Conservation (phyloP, 2,329 filamentous ascomycete species). For the Fusarium sp. region DNA sequence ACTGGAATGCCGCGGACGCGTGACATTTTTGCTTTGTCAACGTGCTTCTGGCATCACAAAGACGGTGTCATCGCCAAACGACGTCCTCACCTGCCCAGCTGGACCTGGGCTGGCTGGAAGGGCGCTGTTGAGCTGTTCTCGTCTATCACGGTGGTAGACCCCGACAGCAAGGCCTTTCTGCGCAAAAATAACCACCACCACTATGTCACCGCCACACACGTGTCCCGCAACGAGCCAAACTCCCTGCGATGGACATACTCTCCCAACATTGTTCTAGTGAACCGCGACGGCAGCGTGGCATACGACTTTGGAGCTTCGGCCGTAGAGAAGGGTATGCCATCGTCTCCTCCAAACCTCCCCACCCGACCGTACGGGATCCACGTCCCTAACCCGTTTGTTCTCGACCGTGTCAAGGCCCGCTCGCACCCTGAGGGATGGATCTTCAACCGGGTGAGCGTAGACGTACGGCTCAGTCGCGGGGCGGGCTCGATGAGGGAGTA, state of each 20-base stretch:
- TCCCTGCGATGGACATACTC: conserved; percentile 49
- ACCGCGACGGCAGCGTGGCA: conserved; percentile 43
- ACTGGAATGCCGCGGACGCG: conserved; percentile 43
- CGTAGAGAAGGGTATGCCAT: conserved; percentile 21
- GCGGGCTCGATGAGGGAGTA: conserved; percentile 46
- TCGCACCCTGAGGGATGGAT: conserved; percentile 47
- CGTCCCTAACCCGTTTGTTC: conserved; percentile 47
- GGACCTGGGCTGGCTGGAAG: conserved; percentile 51
- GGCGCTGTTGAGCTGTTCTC: conserved; percentile 49
- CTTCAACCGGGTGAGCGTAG: conserved; percentile 49
- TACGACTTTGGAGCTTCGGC: conserved; percentile 46
- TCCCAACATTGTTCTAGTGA: conserved; percentile 45
- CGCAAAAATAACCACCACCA: conserved; percentile 49
- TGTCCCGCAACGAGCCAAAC: conserved; percentile 47
- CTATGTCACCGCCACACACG: conserved; percentile 49
- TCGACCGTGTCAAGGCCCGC: conserved; percentile 49
- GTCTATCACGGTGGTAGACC: conserved; percentile 46
- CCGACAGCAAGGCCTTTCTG: conserved; percentile 41
- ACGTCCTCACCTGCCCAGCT: conserved; percentile 48
- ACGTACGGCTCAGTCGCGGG: conserved; percentile 47
- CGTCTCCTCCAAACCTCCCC: conserved; percentile 35
- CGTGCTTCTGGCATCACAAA: conserved; percentile 51
- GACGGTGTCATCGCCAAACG: conserved; percentile 41
- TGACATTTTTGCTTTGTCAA: conserved; percentile 48
- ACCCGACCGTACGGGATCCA: conserved; percentile 45